A percentile compares a stretch with the other conserved stretches of the same genome.
These are phyloP conservation scores for Aspergillus proliferans DNA, from an alignment of 2,329 filamentous ascomycete species.

Conservation along the genomic window DNA sequence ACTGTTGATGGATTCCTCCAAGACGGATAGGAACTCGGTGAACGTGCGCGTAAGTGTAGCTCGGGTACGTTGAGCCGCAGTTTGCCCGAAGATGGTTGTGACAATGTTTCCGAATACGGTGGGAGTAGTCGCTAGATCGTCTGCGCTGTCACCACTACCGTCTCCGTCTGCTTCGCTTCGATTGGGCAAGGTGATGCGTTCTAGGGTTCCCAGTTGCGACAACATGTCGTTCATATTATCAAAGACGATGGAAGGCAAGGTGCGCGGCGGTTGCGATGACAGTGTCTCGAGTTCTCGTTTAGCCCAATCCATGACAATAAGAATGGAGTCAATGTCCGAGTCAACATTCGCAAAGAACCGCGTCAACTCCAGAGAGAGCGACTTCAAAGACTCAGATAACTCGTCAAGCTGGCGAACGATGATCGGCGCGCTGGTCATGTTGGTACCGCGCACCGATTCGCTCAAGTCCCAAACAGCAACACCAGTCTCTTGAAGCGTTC, in stretches of 20 bases:
- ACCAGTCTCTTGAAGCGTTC: conserved; percentile 82
- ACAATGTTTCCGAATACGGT: conserved; percentile 64
- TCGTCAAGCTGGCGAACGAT: conserved; percentile 83
- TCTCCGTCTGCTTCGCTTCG: conserved; percentile 12
- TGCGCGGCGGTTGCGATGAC: conserved; percentile 54
- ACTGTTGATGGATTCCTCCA: conserved; percentile 81
- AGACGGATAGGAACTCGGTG: conserved; percentile 74
- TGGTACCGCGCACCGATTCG: conserved; percentile 80
- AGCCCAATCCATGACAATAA: conserved; percentile 95
- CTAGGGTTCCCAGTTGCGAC: conserved; percentile 46
- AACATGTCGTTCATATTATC: conserved; percentile 78
- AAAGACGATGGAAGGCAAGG: conserved; percentile 63
- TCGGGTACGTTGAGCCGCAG: conserved; percentile 72
- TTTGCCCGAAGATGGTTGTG: conserved; percentile 70
- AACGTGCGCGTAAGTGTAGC: conserved; percentile 80
- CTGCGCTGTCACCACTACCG: not conserved
- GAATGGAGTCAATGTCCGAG: conserved; percentile 84
- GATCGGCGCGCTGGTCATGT: conserved; percentile 81
- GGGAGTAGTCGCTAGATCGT: conserved; percentile 39
- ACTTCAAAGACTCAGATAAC: conserved; percentile 77
- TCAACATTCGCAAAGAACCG: conserved; percentile 92
- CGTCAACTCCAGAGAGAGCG: conserved; percentile 75
- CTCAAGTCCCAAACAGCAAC: conserved; percentile 92
- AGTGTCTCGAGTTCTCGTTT: conserved; percentile 73
- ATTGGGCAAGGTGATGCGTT: conserved; percentile 28